Evolutionary conservation across 2,329 filamentous ascomycete species (phyloP).

Genomic region (Aureobasidium sp.): DNA sequence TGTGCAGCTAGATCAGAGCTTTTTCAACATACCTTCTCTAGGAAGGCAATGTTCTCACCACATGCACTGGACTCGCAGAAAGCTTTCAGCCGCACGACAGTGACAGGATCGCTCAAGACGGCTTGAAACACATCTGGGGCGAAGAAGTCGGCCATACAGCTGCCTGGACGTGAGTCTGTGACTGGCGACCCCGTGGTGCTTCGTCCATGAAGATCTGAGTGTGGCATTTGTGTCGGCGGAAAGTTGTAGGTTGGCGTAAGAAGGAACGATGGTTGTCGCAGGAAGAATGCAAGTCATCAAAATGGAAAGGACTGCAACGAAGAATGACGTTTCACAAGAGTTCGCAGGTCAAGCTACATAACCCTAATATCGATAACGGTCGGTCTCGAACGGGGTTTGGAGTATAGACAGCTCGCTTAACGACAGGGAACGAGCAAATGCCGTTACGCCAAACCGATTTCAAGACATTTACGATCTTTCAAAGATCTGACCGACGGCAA

Average conservation of each 20-base stretch:
- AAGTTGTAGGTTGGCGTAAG: neutral
- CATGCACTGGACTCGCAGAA: slow-evolving; percentile 45
- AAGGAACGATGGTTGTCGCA: neutral
- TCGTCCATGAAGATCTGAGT: neutral
- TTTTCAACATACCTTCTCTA: slow-evolving; percentile 39
- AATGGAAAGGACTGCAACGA: neutral
- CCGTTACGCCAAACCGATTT: no score
- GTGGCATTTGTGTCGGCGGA: neutral
- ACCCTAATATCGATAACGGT: neutral
- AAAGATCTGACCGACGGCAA: no score
- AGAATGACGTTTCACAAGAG: neutral
- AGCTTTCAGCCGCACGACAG: slow-evolving; percentile 41
- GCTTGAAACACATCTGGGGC: slow-evolving; percentile 45
- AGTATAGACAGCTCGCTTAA: no score
- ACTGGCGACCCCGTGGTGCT: neutral
- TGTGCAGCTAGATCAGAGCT: neutral
- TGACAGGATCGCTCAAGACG: slow-evolving; percentile 44
- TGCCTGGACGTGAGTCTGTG: neutral
- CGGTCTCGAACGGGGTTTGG: neutral
- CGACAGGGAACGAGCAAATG: no score
- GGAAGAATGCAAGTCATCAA: neutral
- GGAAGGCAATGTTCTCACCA: slow-evolving; percentile 47
- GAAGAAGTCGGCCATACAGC: slow-evolving; percentile 35
- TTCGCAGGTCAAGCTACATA: neutral
- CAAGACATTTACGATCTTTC: no score